A percentile compares a stretch with the other conserved stretches of the same genome.
phyloP scores from a whole-genome alignment of 2,329 filamentous ascomycete genomes.

The Corniculantispora saksenae region DNA sequence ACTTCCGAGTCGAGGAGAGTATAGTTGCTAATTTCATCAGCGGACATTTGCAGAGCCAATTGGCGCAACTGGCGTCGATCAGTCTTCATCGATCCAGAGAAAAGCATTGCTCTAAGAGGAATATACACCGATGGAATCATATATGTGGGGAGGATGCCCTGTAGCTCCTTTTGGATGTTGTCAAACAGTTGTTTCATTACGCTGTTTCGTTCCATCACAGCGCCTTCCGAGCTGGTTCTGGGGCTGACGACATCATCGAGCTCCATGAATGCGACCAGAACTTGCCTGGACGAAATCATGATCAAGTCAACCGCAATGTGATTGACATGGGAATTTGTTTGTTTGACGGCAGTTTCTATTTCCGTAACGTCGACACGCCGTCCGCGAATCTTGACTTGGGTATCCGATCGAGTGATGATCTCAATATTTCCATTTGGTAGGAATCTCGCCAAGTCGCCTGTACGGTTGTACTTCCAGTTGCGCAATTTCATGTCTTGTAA shows the following conservation, averaged over 20 bases:
- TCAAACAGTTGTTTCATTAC: not conserved
- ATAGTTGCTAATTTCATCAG: not conserved
- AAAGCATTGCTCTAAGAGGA: not conserved
- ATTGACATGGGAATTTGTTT: not conserved
- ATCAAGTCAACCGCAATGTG: not conserved
- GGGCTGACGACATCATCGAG: not conserved
- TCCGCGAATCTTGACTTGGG: slow-evolving; percentile 57
- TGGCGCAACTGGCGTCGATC: not conserved
- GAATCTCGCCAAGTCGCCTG: slow-evolving; percentile 25
- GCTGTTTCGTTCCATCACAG: not conserved
- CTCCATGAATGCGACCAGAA: not conserved
- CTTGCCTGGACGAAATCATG: not conserved
- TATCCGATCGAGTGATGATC: slow-evolving; percentile 50
- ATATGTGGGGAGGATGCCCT: not conserved
- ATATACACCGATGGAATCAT: not conserved
- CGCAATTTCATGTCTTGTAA: slow-evolving; percentile 21
- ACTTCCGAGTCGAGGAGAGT: not conserved
- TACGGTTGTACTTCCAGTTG: slow-evolving; percentile 19
- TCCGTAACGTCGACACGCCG: slow-evolving; percentile 47
- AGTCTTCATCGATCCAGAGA: not conserved
- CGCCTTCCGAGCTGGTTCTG: not conserved
- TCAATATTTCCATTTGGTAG: slow-evolving; percentile 34
- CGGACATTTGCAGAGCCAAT: not conserved
- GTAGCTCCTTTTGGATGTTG: not conserved
- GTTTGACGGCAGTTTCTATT: slow-evolving; percentile 10